phyloP scores from a whole-genome alignment of 2,329 filamentous ascomycete species.

The Fusarium succisae region DNA sequence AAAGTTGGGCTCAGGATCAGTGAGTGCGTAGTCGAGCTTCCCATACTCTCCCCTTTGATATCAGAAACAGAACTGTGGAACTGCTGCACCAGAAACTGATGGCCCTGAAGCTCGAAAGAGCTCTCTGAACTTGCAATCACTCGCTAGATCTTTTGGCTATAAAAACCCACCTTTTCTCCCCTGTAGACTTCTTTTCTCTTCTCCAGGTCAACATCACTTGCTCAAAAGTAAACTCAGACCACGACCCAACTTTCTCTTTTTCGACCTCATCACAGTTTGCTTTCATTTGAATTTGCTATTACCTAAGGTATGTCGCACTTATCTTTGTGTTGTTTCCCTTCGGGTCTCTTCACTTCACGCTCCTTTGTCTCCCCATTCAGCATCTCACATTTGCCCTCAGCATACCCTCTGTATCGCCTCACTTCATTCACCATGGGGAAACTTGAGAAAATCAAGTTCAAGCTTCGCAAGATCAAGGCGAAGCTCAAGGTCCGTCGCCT shows the following conservation, averaged over 20 bases:
- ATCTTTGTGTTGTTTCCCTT: background rate
- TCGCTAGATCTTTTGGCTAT: background rate
- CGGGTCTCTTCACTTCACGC: background rate
- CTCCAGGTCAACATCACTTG: background rate
- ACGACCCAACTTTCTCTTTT: background rate
- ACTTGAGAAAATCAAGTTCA: accelerated
- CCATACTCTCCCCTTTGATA: conserved; percentile 2
- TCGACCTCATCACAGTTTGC: background rate
- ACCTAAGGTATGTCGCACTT: background rate
- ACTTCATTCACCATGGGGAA: background rate
- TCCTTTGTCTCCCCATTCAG: background rate
- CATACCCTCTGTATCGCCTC: accelerated
- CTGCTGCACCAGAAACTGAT: background rate
- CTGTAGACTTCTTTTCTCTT: background rate
- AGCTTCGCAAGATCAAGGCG: accelerated
- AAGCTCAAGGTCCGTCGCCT: background rate
- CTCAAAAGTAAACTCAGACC: background rate
- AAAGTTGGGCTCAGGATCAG: background rate
- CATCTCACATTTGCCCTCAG: conserved; percentile 1
- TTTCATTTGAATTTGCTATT: background rate
- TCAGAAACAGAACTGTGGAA: background rate
- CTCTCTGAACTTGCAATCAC: conserved; percentile 1
- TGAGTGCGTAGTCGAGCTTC: background rate
- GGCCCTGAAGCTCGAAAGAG: background rate
- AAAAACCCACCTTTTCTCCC: background rate